phyloP scores from a whole-genome alignment of 176 grass and related monocot genomes.

The Metroxylon sagu region DNA sequence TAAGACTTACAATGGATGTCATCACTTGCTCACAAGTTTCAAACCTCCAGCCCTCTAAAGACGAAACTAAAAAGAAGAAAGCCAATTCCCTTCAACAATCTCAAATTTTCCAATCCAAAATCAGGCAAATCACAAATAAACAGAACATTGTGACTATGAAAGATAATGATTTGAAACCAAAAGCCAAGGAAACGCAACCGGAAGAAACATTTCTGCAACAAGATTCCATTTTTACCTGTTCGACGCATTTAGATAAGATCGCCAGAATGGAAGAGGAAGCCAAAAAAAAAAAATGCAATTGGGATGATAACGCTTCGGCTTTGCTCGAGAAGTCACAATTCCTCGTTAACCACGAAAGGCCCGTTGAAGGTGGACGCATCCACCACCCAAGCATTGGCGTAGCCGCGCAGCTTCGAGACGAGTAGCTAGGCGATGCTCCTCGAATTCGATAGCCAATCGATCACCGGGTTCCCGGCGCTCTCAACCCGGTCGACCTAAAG shows the following conservation, averaged over 20 bases:
- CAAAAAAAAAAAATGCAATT: constrained; percentile 33
- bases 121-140: too few relatives aligned
- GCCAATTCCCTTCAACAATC: too few relatives aligned
- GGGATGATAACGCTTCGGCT: constrained; percentile 52
- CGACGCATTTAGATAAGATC: constrained; percentile 33
- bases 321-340: constrained; percentile 44
- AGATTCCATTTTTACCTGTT: constrained; percentile 35
- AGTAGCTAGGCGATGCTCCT: constrained; percentile 35
- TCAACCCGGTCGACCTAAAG: constrained; percentile 65
- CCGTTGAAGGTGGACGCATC: constrained; percentile 59
- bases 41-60: too few relatives aligned
- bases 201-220: too few relatives aligned
- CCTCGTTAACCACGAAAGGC: constrained; percentile 46
- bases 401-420: constrained; percentile 36
- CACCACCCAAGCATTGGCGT: constrained; percentile 59
- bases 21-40: too few relatives aligned
- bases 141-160: too few relatives aligned
- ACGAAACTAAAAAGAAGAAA: too few relatives aligned
- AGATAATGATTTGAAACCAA: too few relatives aligned
- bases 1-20: too few relatives aligned
- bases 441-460: constrained; percentile 55
- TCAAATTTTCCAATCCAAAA: too few relatives aligned
- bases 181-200: too few relatives aligned
- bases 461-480: constrained; percentile 40
- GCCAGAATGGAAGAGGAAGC: constrained; percentile 41